phyloP scores from a whole-genome alignment of 768 basidiomycete genomes.

The Boletus sp. region DNA sequence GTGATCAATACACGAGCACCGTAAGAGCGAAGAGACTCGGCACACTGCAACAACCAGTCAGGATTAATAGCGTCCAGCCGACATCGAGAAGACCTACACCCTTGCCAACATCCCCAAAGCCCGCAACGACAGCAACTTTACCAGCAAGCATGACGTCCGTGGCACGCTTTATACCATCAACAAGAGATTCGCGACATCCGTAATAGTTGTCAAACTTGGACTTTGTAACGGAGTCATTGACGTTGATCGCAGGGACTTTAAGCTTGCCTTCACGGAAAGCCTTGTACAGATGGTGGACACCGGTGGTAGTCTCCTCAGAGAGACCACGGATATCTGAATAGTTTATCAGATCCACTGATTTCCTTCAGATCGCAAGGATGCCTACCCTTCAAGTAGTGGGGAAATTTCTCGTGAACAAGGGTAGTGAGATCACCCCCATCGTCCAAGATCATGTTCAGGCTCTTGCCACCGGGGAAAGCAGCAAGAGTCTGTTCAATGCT shows the following conservation, averaged over 20 bases:
- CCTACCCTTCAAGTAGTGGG: conserved; percentile 78
- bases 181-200: conserved; percentile 98
- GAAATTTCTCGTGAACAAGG: conserved; percentile 94
- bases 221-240: conserved; percentile 99
- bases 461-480: conserved; percentile 80
- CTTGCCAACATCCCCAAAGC: conserved; percentile 99
- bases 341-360: background rate
- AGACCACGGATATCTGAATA: conserved; percentile 78
- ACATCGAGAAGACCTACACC: conserved; percentile 60
- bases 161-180: conserved; percentile 99
- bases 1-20: conserved; percentile 95
- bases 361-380: background rate
- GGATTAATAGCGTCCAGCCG: background rate
- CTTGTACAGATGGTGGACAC: conserved; percentile 99
- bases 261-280: conserved; percentile 93
- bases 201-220: conserved; percentile 99
- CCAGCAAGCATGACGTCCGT: conserved; percentile 99
- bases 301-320: conserved; percentile 99
- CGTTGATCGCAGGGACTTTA: conserved; percentile 98
- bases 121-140: conserved; percentile 98
- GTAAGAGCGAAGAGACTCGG: conserved; percentile 95
- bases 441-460: conserved; percentile 98
- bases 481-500: conserved; percentile 94
- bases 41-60: conserved; percentile 60
- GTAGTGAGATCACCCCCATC: conserved; percentile 97